Evolutionary conservation across 2,329 filamentous ascomycete genomes (phyloP).

Genomic region (Coniella lustricola): DNA sequence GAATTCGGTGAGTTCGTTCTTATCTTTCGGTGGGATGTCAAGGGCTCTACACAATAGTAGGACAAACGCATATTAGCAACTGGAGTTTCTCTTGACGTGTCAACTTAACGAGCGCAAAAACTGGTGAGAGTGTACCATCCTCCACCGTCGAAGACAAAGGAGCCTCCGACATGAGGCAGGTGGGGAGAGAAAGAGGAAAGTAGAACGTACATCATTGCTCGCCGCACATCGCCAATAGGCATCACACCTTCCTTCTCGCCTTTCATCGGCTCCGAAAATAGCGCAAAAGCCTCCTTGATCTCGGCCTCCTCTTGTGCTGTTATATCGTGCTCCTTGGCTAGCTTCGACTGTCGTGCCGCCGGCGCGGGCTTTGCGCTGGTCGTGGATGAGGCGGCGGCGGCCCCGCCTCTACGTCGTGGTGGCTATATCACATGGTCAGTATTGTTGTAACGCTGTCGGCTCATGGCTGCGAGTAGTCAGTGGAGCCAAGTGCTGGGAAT

Average conservation of each 20-base stretch:
- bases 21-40: conserved; percentile 58
- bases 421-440: conserved; percentile 30
- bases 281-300: conserved; percentile 80
- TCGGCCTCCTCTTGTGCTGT: conserved; percentile 78
- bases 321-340: conserved; percentile 87
- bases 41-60: conserved; percentile 57
- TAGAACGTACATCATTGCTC: conserved; percentile 60
- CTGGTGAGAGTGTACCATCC: no score
- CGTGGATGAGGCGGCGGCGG: conserved; percentile 21
- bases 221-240: conserved; percentile 59
- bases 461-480: neutral
- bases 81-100: neutral
- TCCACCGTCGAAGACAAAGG: no score
- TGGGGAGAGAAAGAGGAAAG: no score
- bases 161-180: no score
- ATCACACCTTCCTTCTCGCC: conserved; percentile 69
- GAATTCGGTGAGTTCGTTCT: conserved; percentile 67
- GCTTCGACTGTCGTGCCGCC: conserved; percentile 63
- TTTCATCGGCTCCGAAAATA: conserved; percentile 68
- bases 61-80: neutral
- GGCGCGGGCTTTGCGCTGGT: conserved; percentile 25
- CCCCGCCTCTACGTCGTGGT: conserved; percentile 43
- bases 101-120: neutral
- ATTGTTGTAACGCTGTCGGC: neutral
- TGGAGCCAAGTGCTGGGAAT: no score